Evolutionary conservation across 2,329 filamentous ascomycete genomes (phyloP), one percentile per base, ranked within the genome.

Genomic region (Aspergillus quadricinctus): DNA sequence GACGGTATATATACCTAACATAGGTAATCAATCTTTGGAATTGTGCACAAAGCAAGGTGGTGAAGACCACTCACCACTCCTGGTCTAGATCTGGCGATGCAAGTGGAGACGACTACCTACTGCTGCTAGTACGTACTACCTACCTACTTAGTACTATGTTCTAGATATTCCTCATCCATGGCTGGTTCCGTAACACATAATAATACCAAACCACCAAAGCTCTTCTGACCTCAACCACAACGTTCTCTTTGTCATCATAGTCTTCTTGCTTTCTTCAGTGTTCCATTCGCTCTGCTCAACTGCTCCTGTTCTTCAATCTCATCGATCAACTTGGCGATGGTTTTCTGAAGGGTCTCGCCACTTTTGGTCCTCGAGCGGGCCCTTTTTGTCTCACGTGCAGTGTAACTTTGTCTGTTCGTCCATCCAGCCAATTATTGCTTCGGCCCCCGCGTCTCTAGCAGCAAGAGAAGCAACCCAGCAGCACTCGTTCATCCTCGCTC

Each of bases 361-460:
- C 43, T 27, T 23, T 23, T 17, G 40, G 40, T 43, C 40, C n/a
- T 43, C n/a, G 7, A 19, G 17, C 40, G 17, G 17, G 19, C 8
- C n/a, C 40, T 21, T 17, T 17, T 11, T 46, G 21, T 11, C 19
- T 46, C 43, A 46, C 43, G 43, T 46, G 43, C 43, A 46, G 31
- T 50, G 49, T 50, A 50, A 50, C 49, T 50, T 29, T 40, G 43
- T 21, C 40, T 46, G 11, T 46, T 46, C 21, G 23, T 37, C 21
- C 43, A 23, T 53, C 55, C 55, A 61, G 23, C 59, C 61, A 63
- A 63, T 63, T 59, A 57, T 49, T 53, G 59, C 50, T 43, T 21
- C 40, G 8, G 45, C 53, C 56, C 58, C 56, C 55, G 52, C 56
- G 56, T 46, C 56, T 54, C 54, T 53, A 46, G 48, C 29, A 52